A percentile compares a stretch with the other conserved stretches of the same genome.
Conservation (phyloP, 1,284 basidiomycete genomes). For the Ganoderma resinaceum region DNA sequence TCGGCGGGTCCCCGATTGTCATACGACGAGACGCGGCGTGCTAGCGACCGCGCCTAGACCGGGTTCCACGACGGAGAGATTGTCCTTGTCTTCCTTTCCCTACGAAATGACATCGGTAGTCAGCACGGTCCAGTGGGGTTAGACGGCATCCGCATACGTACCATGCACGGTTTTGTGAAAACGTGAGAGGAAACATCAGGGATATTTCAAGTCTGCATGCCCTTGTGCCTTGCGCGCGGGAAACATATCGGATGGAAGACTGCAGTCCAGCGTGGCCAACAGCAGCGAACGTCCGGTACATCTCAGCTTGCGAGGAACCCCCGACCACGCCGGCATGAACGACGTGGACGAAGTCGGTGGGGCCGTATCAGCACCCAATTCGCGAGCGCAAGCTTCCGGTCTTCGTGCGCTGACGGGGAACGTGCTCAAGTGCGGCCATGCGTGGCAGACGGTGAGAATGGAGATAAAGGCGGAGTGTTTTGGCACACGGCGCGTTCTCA, state of each 20-base stretch:
- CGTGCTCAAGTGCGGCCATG: conserved; percentile 17
- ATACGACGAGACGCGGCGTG: not conserved
- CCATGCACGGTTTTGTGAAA: conserved; percentile 14
- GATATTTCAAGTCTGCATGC: not conserved
- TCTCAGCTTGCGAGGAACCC: conserved; percentile 8
- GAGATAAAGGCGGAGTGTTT: conserved; percentile 17
- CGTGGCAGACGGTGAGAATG: conserved; percentile 30
- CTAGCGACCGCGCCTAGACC: not conserved
- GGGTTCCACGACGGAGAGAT: not conserved
- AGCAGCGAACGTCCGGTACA: conserved; percentile 1
- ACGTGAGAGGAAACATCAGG: conserved; percentile 1
- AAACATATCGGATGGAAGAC: not conserved
- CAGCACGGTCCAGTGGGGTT: not conserved
- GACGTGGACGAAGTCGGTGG: conserved; percentile 22
- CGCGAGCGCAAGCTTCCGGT: conserved; percentile 17
- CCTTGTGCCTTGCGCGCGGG: not conserved
- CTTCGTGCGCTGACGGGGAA: conserved; percentile 20
- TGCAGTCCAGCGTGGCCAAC: not conserved
- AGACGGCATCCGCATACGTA: conserved; percentile 6
- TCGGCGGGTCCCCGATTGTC: not conserved
- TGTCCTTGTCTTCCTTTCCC: not conserved
- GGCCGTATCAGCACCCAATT: conserved; percentile 20
- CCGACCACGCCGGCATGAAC: conserved; percentile 6
- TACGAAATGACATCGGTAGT: not conserved
- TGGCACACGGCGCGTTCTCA: conserved; percentile 22